Evolutionary conservation across 148 eudicot species (phyloP).

Genomic region (Camellia lanceoleosa): DNA sequence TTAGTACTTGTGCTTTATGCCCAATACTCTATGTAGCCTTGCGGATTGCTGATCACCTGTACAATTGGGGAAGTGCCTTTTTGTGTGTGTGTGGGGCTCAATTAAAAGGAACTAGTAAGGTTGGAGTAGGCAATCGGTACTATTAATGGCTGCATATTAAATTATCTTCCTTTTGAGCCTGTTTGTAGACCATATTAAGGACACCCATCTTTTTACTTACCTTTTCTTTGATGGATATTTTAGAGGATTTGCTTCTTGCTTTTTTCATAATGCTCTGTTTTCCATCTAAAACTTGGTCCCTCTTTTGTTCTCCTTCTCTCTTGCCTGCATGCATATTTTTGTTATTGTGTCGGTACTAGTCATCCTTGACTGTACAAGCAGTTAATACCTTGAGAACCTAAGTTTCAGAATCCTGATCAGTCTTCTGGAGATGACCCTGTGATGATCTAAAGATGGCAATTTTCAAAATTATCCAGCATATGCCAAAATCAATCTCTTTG

Average conservation of each 20-base stretch:
- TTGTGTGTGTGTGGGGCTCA: background rate
- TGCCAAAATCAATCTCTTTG: background rate
- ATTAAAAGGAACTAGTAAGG: background rate
- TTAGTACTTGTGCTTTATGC: background rate
- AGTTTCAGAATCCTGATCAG: background rate
- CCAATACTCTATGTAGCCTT: background rate
- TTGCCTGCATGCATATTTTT: background rate
- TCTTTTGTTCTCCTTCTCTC: background rate
- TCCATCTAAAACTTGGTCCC: background rate
- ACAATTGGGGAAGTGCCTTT: background rate
- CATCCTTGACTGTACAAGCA: background rate
- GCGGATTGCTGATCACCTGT: background rate
- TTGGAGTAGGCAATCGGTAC: background rate
- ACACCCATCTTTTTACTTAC: background rate
- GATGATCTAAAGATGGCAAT: slow-evolving; percentile 10
- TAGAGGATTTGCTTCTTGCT: background rate
- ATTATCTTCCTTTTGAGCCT: background rate
- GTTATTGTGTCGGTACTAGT: background rate
- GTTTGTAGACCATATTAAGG: background rate
- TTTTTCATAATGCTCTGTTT: background rate
- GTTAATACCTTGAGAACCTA: background rate
- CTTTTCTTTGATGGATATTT: background rate
- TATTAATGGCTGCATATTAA: background rate
- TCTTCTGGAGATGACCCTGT: background rate
- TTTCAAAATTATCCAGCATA: background rate